These are phyloP conservation scores for Calonectria ilicicola DNA, from an alignment of 2,329 filamentous ascomycete species.

Conservation along the genomic window DNA sequence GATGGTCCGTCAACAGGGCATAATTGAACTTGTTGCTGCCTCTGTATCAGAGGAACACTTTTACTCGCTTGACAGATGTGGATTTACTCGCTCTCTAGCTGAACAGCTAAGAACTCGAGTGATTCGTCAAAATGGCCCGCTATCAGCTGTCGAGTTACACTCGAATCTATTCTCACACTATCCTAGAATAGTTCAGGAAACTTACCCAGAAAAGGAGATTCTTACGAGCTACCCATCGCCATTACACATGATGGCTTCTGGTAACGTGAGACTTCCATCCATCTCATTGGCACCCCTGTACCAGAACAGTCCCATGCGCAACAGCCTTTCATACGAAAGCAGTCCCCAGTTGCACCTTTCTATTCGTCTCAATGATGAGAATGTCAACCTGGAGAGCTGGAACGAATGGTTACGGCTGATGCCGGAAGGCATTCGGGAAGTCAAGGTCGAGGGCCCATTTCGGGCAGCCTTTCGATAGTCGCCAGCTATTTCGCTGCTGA, in stretches of 20 bases:
- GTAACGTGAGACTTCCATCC: slow-evolving; percentile 65
- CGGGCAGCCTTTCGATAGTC: slow-evolving; percentile 43
- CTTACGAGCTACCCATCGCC: slow-evolving; percentile 65
- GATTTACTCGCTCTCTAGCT: slow-evolving; percentile 64
- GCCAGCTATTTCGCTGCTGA: not conserved
- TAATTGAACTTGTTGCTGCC: slow-evolving; percentile 68
- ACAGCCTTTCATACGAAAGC: slow-evolving; percentile 55
- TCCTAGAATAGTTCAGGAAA: slow-evolving; percentile 64
- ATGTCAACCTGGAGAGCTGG: slow-evolving; percentile 65
- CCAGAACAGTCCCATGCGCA: slow-evolving; percentile 53
- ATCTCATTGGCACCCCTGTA: slow-evolving; percentile 66
- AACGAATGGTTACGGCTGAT: slow-evolving; percentile 69
- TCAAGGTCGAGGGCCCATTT: slow-evolving; percentile 66
- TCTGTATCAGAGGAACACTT: slow-evolving; percentile 66
- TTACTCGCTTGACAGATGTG: slow-evolving; percentile 59
- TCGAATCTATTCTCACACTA: slow-evolving; percentile 65
- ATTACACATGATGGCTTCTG: slow-evolving; percentile 67
- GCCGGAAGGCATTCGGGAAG: slow-evolving; percentile 67
- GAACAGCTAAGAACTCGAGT: slow-evolving; percentile 63
- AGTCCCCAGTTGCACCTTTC: slow-evolving; percentile 63
- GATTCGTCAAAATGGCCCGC: slow-evolving; percentile 53
- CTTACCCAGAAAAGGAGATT: slow-evolving; percentile 59
- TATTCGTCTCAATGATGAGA: slow-evolving; percentile 63
- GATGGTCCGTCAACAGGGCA: slow-evolving; percentile 63
- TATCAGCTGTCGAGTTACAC: slow-evolving; percentile 67